Evolutionary conservation across 2,329 filamentous ascomycete genomes (phyloP), one percentile per base, ranked within the genome.

Genomic region (Sarocladium brachiariae): DNA sequence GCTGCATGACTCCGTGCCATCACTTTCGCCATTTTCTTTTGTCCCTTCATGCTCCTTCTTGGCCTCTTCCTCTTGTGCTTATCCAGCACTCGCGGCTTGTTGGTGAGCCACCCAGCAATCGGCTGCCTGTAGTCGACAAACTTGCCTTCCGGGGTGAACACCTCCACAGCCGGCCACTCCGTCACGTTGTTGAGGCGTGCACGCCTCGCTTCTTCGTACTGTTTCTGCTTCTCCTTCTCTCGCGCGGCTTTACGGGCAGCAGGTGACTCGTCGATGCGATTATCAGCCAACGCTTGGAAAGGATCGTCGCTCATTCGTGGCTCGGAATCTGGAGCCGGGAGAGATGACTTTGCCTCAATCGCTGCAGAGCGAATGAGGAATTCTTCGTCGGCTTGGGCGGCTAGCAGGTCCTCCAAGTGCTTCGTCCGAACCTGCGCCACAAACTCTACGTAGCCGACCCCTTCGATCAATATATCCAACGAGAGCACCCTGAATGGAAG

Each of bases 371-470:
- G 27, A 30, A 30, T n/a, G 49, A 50, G 46, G 10, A 55, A 25
- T 13, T 55, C 27, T 21, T 47, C 25, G 7, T 10, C 25, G 9
- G 43, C 43, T 13, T 47, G 25, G 6, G n/a, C 11, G 19, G 24
- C 43, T 16, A 49, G 19, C 8, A 30, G 37, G n/a, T 43, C 46
- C 31, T 65, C 55, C 21, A 62, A 41, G 52, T 76, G 71, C 61
- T 68, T 77, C 14, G 75, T 79, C 48, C 92, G 81, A 9, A 95
- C 81, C 68, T 99, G 92, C 2, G 84, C 84, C 1, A 83, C 84
- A 35, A 99, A 67, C 67, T 99, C 93, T 2, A 99, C 78, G 87
- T 95, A 99, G 7, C 93, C 93, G 23, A 90, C 85, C 2, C 93
- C 90, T 65, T 97, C 92, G 47, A 99, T 83, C 13, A 99, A 71